phyloP scores from a whole-genome alignment of 2,329 filamentous ascomycete genomes.

The Setomelanomma holmii region DNA sequence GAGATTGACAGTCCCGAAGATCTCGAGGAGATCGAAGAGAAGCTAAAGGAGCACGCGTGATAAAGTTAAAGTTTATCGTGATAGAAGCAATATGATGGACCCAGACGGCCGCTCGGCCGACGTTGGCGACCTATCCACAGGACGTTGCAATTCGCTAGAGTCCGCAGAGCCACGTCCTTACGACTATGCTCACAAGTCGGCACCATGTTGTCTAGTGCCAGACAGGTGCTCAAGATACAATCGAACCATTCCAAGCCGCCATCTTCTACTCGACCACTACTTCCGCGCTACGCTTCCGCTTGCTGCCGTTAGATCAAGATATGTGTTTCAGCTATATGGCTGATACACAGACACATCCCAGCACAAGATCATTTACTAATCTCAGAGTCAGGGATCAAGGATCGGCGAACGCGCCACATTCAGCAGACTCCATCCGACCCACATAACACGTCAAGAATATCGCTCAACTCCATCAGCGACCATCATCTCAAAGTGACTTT shows the following conservation, averaged over 20 bases:
- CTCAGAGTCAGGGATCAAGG: background rate
- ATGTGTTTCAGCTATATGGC: background rate
- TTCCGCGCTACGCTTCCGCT: background rate
- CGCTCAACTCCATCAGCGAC: background rate
- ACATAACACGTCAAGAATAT: background rate
- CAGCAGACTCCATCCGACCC: background rate
- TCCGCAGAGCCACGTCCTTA: too few species aligned
- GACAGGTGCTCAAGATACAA: background rate
- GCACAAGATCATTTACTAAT: background rate
- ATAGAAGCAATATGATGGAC: background rate
- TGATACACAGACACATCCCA: background rate
- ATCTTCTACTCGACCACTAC: background rate
- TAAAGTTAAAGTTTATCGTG: background rate
- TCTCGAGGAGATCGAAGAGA: conserved; percentile 78
- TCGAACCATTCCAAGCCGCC: background rate
- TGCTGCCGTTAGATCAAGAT: background rate
- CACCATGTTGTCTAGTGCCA: background rate
- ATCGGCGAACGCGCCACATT: background rate
- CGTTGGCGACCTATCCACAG: background rate
- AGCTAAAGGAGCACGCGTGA: conserved; percentile 53
- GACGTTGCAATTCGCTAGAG: background rate
- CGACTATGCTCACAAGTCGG: too few species aligned
- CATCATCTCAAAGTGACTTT: background rate
- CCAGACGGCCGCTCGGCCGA: background rate
- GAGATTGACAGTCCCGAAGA: conserved; percentile 85